Percentiles rank a stretch among this genome's conserved stretches.
Conservation (phyloP, 352 stramenopile species). For the Poterioochromonas sp. region DNA sequence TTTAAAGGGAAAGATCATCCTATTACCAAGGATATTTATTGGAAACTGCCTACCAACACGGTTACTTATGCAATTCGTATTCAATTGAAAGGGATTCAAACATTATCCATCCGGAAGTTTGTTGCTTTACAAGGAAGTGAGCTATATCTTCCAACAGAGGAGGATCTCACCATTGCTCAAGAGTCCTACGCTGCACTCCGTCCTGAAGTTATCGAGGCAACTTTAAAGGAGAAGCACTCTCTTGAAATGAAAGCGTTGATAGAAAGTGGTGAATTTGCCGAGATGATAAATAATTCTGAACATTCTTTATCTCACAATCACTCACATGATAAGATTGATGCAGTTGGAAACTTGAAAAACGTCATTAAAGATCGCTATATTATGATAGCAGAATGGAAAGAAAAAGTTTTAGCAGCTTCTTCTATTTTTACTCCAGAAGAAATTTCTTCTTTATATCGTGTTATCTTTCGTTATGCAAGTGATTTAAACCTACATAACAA, state of each 20-base stretch:
- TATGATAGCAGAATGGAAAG: slow-evolving; percentile 7
- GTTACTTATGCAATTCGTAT: not conserved
- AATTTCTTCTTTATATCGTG: not conserved
- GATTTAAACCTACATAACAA: not conserved
- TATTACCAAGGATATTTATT: not conserved
- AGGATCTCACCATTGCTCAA: not conserved
- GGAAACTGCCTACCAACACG: not conserved
- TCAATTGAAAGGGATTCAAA: slow-evolving; percentile 25
- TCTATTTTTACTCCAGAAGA: slow-evolving; percentile 16
- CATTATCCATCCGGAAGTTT: not conserved
- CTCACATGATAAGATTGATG: not conserved
- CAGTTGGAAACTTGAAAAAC: not conserved
- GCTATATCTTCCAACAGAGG: not conserved
- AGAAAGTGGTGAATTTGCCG: not conserved
- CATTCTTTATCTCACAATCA: not conserved
- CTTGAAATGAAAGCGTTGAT: not conserved
- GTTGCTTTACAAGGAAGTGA: slow-evolving; percentile 14
- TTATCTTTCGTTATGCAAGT: slow-evolving; percentile 19
- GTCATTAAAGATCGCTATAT: not conserved
- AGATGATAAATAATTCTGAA: not conserved
- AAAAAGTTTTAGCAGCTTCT: slow-evolving; percentile 2
- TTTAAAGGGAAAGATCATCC: not conserved
- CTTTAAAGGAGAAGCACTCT: slow-evolving; percentile 4
- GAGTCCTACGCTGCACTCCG: not conserved
- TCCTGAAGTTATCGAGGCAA: not conserved